phyloP scores from a whole-genome alignment of 805 yeast genomes.

The Ogataea degrootiae region DNA sequence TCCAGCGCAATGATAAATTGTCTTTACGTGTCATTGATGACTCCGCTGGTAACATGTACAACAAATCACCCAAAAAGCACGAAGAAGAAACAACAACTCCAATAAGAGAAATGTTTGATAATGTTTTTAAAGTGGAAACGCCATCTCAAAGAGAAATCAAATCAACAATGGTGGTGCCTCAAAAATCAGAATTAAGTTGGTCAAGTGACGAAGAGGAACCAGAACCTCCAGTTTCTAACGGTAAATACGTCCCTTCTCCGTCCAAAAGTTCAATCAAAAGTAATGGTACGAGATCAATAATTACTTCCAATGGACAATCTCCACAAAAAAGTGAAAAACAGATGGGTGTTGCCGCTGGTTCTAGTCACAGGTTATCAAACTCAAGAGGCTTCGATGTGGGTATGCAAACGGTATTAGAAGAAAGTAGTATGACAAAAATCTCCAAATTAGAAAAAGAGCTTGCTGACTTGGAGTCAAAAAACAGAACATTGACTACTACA shows the following conservation, averaged over 20 bases:
- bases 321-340: constrained; percentile 1
- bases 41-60: neutral
- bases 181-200: constrained; percentile 82
- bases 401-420: constrained; percentile 39
- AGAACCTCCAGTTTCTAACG: constrained; percentile 14
- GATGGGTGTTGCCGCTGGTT: neutral
- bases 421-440: constrained; percentile 40
- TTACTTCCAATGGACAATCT: neutral
- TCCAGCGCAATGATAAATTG: constrained; percentile 11
- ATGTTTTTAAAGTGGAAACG: constrained; percentile 13
- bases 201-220: constrained; percentile 78
- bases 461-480: constrained; percentile 8
- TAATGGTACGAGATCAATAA: neutral
- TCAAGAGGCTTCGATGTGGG: constrained; percentile 34
- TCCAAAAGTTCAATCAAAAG: neutral
- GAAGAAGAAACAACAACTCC: constrained; percentile 12
- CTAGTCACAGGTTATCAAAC: constrained; percentile 9
- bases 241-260: neutral
- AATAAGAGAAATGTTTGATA: constrained; percentile 7
- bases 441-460: constrained; percentile 32
- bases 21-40: constrained; percentile 11
- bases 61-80: neutral
- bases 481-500: neutral
- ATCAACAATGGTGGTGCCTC: constrained; percentile 72
- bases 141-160: constrained; percentile 37